Evolutionary conservation across 345 rosid species (phyloP).

Genomic region (Diplotaxis tenuifolia): DNA sequence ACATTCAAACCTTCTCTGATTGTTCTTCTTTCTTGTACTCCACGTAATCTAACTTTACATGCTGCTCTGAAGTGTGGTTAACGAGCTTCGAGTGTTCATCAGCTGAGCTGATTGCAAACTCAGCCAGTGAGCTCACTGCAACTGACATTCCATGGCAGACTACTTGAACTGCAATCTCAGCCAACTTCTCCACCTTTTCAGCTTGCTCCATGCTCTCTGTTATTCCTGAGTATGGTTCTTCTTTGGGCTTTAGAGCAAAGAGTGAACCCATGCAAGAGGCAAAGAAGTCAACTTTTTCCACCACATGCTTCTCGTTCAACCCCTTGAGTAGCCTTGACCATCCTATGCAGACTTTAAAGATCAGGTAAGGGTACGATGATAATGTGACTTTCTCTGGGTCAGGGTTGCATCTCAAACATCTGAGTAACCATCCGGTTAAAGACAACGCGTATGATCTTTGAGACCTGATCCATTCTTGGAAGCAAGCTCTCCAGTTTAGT

Average conservation of each 20-base stretch:
- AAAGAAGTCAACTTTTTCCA: constrained; percentile 77
- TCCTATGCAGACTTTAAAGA: constrained; percentile 65
- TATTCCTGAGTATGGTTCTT: constrained; percentile 41
- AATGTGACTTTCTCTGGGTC: constrained; percentile 60
- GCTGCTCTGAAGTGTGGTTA: constrained; percentile 30
- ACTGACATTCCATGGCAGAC: constrained; percentile 92
- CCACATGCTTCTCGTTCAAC: constrained; percentile 57
- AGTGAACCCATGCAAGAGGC: constrained; percentile 87
- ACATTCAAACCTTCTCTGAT: neutral
- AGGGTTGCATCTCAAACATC: constrained; percentile 62
- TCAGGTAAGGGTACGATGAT: constrained; percentile 56
- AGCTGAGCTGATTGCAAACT: constrained; percentile 59
- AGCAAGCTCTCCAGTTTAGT: constrained; percentile 80
- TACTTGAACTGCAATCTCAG: constrained; percentile 71
- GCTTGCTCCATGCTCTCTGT: constrained; percentile 45
- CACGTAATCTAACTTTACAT: neutral
- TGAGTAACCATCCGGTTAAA: constrained; percentile 78
- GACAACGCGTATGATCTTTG: constrained; percentile 75
- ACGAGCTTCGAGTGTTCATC: constrained; percentile 62
- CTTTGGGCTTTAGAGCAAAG: constrained; percentile 57
- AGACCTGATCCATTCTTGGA: constrained; percentile 73
- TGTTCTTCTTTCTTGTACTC: neutral
- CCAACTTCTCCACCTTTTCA: constrained; percentile 60
- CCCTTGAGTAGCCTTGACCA: constrained; percentile 80
- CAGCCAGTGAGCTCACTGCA: constrained; percentile 68